A percentile compares a stretch with the other conserved stretches of the same genome.
These are phyloP conservation scores for Picochlorum sp. DNA, from an alignment of 139 green algal species.

Conservation along the genomic window DNA sequence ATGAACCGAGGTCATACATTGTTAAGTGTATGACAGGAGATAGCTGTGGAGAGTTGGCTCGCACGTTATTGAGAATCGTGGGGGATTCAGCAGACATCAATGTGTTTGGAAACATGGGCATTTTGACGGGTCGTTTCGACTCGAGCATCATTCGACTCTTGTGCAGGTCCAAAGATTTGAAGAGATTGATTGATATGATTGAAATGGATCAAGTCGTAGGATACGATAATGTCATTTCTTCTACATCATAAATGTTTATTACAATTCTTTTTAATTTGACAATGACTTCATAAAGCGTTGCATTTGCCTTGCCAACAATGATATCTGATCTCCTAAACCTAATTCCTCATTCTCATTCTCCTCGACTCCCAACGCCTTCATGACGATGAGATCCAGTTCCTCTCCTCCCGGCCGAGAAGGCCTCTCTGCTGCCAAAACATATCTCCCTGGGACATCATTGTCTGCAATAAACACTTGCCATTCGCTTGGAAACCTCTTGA, in stretches of 20 bases:
- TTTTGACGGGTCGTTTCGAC: neutral
- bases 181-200: neutral
- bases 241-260: too few relatives aligned
- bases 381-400: slow-evolving; percentile 37
- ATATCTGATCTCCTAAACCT: slow-evolving; percentile 27
- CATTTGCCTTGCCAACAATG: slow-evolving; percentile 18
- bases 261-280: slow-evolving; percentile 2
- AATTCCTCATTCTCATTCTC: neutral
- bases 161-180: neutral
- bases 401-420: slow-evolving; percentile 26
- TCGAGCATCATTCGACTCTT: neutral
- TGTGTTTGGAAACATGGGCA: neutral
- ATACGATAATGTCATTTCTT: neutral
- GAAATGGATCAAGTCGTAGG: slow-evolving; percentile 7
- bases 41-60: neutral
- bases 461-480: slow-evolving; percentile 60
- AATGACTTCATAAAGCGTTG: slow-evolving; percentile 39
- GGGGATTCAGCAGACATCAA: neutral
- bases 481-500: slow-evolving; percentile 61
- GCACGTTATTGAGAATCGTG: neutral
- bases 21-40: neutral
- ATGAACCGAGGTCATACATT: neutral
- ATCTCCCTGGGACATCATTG: slow-evolving; percentile 20
- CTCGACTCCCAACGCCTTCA: slow-evolving; percentile 28
- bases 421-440: slow-evolving; percentile 35